These are phyloP conservation scores for Rhizopus sp. DNA, from an alignment of 371 early-diverging fungal genomes.

Conservation along the genomic window DNA sequence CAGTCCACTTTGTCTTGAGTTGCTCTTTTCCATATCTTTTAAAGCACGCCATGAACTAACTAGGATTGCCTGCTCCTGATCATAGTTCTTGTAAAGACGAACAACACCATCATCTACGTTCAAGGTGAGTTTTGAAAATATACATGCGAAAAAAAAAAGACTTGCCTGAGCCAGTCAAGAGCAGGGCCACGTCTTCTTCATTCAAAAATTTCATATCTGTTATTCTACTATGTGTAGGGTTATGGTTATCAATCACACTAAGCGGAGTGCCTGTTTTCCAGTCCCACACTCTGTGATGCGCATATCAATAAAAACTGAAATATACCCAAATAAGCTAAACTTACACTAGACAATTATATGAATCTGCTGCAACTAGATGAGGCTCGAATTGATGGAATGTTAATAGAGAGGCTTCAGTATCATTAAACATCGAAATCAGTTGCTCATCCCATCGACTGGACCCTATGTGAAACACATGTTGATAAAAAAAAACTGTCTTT, in stretches of 20 bases:
- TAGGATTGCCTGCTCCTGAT: slow-evolving; percentile 62
- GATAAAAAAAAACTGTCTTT: background rate
- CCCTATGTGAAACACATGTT: slow-evolving; percentile 23
- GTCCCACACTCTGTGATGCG: slow-evolving; percentile 67
- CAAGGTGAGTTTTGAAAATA: slow-evolving; percentile 3
- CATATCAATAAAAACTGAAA: background rate
- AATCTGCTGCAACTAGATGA: slow-evolving; percentile 74
- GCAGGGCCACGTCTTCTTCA: slow-evolving; percentile 83
- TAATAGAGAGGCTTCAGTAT: slow-evolving; percentile 56
- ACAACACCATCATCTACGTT: slow-evolving; percentile 76
- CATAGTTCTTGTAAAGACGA: slow-evolving; percentile 75
- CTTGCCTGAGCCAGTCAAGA: slow-evolving; percentile 79
- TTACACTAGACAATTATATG: slow-evolving; percentile 55
- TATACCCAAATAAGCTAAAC: background rate
- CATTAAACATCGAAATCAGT: slow-evolving; percentile 58
- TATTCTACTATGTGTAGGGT: slow-evolving; percentile 69
- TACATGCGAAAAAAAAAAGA: background rate
- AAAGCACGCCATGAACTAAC: slow-evolving; percentile 80
- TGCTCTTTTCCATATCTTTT: slow-evolving; percentile 67
- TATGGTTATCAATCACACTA: slow-evolving; percentile 69
- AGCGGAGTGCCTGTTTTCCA: slow-evolving; percentile 68
- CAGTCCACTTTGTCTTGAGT: slow-evolving; percentile 59
- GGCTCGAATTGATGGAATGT: slow-evolving; percentile 81
- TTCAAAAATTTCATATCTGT: slow-evolving; percentile 86
- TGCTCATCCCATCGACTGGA: slow-evolving; percentile 67